Evolutionary conservation across 2,329 filamentous ascomycete species (phyloP).

Genomic region (Thermoascus crustaceus): DNA sequence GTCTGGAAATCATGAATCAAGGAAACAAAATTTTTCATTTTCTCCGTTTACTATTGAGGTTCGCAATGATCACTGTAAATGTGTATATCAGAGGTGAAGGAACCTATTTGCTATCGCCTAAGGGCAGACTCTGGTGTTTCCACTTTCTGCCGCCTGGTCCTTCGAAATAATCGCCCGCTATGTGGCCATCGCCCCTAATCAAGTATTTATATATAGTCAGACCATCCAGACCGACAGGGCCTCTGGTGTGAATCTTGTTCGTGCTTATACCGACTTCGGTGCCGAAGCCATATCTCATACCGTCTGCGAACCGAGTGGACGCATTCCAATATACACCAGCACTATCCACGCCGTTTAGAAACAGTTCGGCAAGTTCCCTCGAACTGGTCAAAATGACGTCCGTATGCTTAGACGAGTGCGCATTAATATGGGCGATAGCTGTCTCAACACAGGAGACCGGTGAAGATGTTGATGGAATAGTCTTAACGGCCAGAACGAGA

Average conservation of each 20-base stretch:
- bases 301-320: slow-evolving; percentile 87
- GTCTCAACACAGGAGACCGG: slow-evolving; percentile 46
- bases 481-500: slow-evolving; percentile 74
- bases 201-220: slow-evolving; percentile 97
- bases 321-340: slow-evolving; percentile 97
- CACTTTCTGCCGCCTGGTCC: slow-evolving; percentile 47
- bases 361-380: slow-evolving; percentile 61
- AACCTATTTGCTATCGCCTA: slow-evolving; percentile 6
- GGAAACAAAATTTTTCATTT: background rate
- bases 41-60: background rate
- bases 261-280: slow-evolving; percentile 98
- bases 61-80: background rate
- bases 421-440: slow-evolving; percentile 83
- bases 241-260: slow-evolving; percentile 93
- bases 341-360: slow-evolving; percentile 79
- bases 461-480: slow-evolving; percentile 44
- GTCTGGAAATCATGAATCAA: background rate
- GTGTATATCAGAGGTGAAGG: background rate
- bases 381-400: slow-evolving; percentile 77
- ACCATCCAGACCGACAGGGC: slow-evolving; percentile 88
- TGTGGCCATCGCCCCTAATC: slow-evolving; percentile 72
- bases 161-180: slow-evolving; percentile 61
- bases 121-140: slow-evolving; percentile 47
- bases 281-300: slow-evolving; percentile 94
- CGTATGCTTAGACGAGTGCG: slow-evolving; percentile 87